Percentiles rank a stretch among this genome's conserved stretches.
phyloP scores from a whole-genome alignment of 2,329 filamentous ascomycete species.

The Fragosphaeria purpurea region DNA sequence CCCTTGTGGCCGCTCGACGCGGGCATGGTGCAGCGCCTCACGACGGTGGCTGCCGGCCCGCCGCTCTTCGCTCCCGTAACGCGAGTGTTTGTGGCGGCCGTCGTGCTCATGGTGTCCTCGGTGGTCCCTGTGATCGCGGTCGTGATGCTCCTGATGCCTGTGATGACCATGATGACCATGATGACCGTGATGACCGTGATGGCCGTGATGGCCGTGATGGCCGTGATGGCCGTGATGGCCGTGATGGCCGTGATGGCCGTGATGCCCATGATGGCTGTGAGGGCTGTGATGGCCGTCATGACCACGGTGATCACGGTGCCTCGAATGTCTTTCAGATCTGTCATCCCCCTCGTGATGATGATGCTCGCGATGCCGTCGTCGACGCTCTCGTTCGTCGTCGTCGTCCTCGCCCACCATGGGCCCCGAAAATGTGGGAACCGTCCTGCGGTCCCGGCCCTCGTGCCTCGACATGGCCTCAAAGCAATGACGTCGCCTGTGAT shows the following conservation, averaged over 20 bases:
- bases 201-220: neutral
- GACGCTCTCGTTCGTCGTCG: neutral
- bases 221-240: neutral
- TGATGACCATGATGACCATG: neutral
- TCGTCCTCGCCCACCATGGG: neutral
- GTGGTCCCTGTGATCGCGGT: neutral
- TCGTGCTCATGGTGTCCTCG: neutral
- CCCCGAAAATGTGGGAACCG: slow-evolving; percentile 15
- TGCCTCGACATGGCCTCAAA: neutral
- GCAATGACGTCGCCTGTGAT: too few relatives aligned
- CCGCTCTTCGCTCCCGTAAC: neutral
- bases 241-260: neutral
- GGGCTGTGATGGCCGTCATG: too few relatives aligned
- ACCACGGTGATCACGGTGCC: too few relatives aligned
- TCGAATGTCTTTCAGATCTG: too few relatives aligned
- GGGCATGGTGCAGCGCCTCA: too few relatives aligned
- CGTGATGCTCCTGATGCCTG: neutral
- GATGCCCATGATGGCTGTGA: neutral
- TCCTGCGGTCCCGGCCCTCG: slow-evolving; percentile 14
- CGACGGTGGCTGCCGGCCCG: too few relatives aligned
- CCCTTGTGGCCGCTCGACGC: too few relatives aligned
- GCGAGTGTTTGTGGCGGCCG: neutral
- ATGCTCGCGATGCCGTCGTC: neutral
- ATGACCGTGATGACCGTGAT: neutral
- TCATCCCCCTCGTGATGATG: too few relatives aligned